Percentiles rank a stretch among this genome's conserved stretches.
These are phyloP conservation scores for Irpex sp. DNA, from an alignment of 1,284 basidiomycete genomes.

Conservation along the genomic window DNA sequence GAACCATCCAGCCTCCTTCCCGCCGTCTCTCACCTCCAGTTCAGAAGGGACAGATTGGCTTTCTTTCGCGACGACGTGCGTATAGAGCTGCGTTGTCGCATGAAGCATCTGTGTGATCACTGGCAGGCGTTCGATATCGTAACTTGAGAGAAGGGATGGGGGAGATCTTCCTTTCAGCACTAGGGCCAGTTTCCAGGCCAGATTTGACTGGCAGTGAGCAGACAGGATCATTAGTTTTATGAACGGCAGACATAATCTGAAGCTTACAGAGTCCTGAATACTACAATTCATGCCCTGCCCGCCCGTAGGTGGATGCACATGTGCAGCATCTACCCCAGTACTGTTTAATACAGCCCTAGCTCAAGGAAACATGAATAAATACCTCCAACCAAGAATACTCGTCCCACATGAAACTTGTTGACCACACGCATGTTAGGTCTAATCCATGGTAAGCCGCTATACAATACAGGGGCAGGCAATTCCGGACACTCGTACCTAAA, in stretches of 20 bases:
- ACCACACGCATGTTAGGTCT: neutral
- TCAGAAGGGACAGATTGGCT: no score
- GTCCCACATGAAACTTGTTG: neutral
- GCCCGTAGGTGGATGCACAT: neutral
- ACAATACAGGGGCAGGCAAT: no score
- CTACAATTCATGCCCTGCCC: neutral
- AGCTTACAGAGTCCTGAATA: neutral
- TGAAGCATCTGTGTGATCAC: constrained; percentile 21
- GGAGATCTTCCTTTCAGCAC: no score
- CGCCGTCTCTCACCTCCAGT: neutral
- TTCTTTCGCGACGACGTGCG: constrained; percentile 5
- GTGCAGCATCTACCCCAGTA: neutral
- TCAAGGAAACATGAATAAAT: neutral
- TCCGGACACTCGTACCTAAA: no score
- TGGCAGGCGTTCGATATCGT: neutral
- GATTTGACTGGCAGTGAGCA: neutral
- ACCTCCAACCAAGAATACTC: neutral
- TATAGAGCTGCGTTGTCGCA: constrained; percentile 10
- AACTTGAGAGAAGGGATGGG: neutral
- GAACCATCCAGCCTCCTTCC: neutral
- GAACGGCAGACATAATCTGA: no score
- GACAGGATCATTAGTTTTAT: no score
- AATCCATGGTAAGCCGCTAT: neutral
- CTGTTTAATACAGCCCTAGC: no score
- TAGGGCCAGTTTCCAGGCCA: no score